phyloP scores from a whole-genome alignment of 164 flowering plant genomes.

The Litsea cubeba region DNA sequence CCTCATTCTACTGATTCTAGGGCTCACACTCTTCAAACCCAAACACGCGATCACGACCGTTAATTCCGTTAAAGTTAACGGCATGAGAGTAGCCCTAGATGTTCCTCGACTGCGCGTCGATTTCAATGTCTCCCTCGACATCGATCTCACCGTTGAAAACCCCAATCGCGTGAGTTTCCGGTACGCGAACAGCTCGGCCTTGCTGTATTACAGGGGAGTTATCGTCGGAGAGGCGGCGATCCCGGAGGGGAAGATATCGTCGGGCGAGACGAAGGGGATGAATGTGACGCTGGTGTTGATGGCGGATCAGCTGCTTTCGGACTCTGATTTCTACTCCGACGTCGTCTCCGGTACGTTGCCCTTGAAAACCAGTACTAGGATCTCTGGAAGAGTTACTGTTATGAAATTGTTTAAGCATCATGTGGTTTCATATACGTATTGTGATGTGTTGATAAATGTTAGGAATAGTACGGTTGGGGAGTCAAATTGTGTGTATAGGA shows the following conservation, averaged over 20 bases:
- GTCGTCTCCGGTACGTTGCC: conserved; percentile 27
- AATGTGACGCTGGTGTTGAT: conserved; percentile 44
- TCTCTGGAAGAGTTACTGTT: conserved; percentile 51
- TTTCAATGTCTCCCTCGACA: conserved; percentile 47
- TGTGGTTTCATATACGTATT: conserved; percentile 40
- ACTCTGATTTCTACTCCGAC: conserved; percentile 24
- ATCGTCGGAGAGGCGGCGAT: conserved; percentile 60
- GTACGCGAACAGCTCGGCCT: conserved; percentile 40
- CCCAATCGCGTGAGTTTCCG: conserved; percentile 67
- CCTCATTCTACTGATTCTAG: conserved; percentile 40
- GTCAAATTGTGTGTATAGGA: conserved; percentile 37
- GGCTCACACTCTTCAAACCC: conserved; percentile 65
- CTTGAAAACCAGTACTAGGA: conserved; percentile 21
- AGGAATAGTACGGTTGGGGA: conserved; percentile 22
- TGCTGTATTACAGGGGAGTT: conserved; percentile 43
- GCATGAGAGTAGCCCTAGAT: conserved; percentile 33
- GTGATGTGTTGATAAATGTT: conserved; percentile 42
- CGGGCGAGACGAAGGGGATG: conserved; percentile 34
- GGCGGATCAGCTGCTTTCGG: conserved; percentile 50
- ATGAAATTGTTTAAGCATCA: conserved; percentile 41
- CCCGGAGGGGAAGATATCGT: conserved; percentile 45
- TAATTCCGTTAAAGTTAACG: conserved; percentile 29
- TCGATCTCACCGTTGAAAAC: conserved; percentile 46
- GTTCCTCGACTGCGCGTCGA: conserved; percentile 20
- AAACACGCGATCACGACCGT: conserved; percentile 44